Evolutionary conservation across 1,284 basidiomycete species (phyloP), one percentile per base, ranked within the genome.

Genomic region (Boletellus dicymbophilus): DNA sequence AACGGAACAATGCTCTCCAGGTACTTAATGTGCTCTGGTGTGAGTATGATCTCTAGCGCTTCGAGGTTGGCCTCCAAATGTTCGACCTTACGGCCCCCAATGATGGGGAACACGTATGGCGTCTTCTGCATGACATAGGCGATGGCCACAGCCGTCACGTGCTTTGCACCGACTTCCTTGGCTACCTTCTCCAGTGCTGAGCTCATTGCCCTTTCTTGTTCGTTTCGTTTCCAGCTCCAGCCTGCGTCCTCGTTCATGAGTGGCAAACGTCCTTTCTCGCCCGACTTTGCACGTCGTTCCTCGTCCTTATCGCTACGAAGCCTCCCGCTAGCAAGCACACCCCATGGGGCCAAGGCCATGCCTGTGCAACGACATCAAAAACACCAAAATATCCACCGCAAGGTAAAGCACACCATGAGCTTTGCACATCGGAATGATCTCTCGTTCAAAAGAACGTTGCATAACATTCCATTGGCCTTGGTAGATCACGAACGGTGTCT

Each of bases 391-490:
- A 37, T 31, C 15, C 6, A 5, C 6, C 9, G 3, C 44, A 7
- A 34, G 5, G 18, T 12, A 2, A 3, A 21, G 45, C 47, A 43
- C 48, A 63, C 79, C 78, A 56, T 74, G 66, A 13, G 58, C 55
- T 18, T 71, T 67, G 10, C 49, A 66, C 78, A 82, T 81, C 2
- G 77, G 79, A 27, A 82, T 69, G 44, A 82, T 79, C 8, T 82
- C 79, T 6, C 77, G 65, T 65, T 81, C 79, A 43, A 80, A 71
- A 31, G 72, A 70, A 16, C 79, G 71, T 11, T 63, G 40, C 47
- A 77, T 33, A n/a, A 79, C 67, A 51, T 69, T 78, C 79, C 80
- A 82, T 22, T 57, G 54, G n/a, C 80, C 80, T 56, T 82, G 79
- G 56, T 82, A 82, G 51, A 82, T 69, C 4, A 71, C 67, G 56